phyloP scores from a whole-genome alignment of 768 basidiomycete species.

The Lentinula sp. region DNA sequence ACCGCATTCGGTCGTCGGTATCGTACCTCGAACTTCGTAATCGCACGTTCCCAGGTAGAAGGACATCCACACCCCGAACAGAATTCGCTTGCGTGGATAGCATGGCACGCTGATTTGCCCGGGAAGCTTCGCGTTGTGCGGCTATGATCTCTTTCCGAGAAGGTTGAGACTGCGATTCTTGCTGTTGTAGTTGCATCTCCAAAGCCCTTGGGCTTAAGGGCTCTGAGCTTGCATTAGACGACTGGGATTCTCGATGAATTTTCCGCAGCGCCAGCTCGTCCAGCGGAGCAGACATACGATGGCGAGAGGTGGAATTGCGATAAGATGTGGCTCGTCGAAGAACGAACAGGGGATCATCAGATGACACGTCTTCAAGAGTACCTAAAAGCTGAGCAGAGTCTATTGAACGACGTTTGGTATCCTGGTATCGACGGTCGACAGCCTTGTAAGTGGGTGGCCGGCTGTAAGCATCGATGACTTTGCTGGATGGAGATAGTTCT shows the following conservation, averaged over 20 bases:
- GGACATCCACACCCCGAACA: constrained; percentile 82
- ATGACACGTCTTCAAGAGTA: constrained; percentile 62
- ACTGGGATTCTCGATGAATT: constrained; percentile 61
- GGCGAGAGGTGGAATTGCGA: constrained; percentile 61
- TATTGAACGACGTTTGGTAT: constrained; percentile 78
- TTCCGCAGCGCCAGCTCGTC: constrained; percentile 80
- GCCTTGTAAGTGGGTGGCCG: constrained; percentile 67
- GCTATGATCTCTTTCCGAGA: constrained; percentile 90
- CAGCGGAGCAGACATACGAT: constrained; percentile 68
- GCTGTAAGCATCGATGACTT: constrained; percentile 77
- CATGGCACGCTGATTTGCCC: constrained; percentile 81
- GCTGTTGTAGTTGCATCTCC: constrained; percentile 2
- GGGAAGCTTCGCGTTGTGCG: constrained; percentile 80
- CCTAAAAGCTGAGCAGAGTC: constrained; percentile 75
- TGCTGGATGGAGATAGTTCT: constrained; percentile 73
- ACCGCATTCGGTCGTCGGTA: constrained; percentile 69
- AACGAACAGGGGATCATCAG: constrained; percentile 86
- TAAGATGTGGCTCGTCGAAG: constrained; percentile 79
- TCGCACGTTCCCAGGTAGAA: constrained; percentile 78
- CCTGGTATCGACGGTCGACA: constrained; percentile 51
- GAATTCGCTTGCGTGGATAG: constrained; percentile 77
- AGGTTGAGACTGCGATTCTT: constrained; percentile 25
- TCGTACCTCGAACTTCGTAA: constrained; percentile 81
- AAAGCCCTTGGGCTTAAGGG: not conserved
- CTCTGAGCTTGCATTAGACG: constrained; percentile 28